phyloP scores from a whole-genome alignment of 257 asterid genomes.

The Salvia miltiorrhiza region DNA sequence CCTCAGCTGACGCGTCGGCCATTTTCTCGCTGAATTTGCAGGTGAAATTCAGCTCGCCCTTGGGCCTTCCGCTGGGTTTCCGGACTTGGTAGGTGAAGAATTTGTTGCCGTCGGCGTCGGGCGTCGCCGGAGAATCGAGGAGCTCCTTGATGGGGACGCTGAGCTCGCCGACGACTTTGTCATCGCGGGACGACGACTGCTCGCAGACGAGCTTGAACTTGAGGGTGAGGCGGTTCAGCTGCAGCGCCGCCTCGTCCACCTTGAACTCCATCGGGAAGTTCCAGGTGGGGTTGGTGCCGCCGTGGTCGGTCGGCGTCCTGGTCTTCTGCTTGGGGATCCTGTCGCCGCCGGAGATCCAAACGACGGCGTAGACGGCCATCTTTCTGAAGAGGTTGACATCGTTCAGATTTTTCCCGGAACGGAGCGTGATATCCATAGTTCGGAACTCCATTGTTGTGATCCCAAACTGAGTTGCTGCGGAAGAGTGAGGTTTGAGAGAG shows the following conservation, averaged over 20 bases:
- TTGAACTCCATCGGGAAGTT: slow-evolving; percentile 65
- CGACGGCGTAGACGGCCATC: slow-evolving; percentile 80
- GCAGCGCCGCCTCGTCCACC: slow-evolving; percentile 57
- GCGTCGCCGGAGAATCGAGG: slow-evolving; percentile 44
- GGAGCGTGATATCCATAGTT: slow-evolving; percentile 52
- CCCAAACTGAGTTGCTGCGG: too few species aligned
- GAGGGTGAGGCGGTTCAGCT: slow-evolving; percentile 56
- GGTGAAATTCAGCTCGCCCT: slow-evolving; percentile 69
- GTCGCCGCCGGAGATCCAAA: slow-evolving; percentile 55
- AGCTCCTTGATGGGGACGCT: slow-evolving; percentile 70
- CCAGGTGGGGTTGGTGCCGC: slow-evolving; percentile 73
- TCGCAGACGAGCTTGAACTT: slow-evolving; percentile 62
- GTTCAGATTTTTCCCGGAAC: slow-evolving; percentile 56
- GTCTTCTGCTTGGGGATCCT: slow-evolving; percentile 45
- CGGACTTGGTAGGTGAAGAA: slow-evolving; percentile 76
- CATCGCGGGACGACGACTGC: slow-evolving; percentile 54
- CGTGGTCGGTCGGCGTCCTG: slow-evolving; percentile 56
- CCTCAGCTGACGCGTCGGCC: slow-evolving; percentile 19
- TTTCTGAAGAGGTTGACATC: slow-evolving; percentile 61
- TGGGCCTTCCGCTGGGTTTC: slow-evolving; percentile 74
- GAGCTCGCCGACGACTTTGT: slow-evolving; percentile 78
- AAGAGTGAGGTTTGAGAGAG: neutral
- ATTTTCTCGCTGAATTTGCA: slow-evolving; percentile 53
- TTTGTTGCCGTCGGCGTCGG: slow-evolving; percentile 32
- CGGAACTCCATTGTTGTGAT: slow-evolving; percentile 51